Percentiles rank a stretch among this genome's conserved stretches.
phyloP scores from a whole-genome alignment of 257 asterid species.

The Petunia axillaris region DNA sequence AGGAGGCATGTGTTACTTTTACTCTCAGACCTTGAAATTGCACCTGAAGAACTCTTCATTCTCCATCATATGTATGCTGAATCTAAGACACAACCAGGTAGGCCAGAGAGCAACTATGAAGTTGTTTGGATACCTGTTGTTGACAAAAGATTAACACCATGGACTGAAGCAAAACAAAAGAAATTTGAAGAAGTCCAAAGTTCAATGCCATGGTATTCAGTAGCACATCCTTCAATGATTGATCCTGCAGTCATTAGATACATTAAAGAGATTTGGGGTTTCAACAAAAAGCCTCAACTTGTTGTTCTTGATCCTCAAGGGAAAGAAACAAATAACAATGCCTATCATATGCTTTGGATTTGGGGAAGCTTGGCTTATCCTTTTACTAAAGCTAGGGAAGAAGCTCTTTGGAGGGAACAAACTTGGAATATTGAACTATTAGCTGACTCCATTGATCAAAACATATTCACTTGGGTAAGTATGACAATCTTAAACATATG shows the following conservation, averaged over 20 bases:
- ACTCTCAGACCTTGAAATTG: conserved; percentile 68
- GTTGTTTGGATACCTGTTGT: conserved; percentile 85
- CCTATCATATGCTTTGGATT: conserved; percentile 91
- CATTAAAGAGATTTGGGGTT: conserved; percentile 58
- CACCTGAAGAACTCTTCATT: conserved; percentile 67
- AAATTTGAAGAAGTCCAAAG: conserved; percentile 49
- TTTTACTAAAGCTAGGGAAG: conserved; percentile 63
- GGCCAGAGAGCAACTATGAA: conserved; percentile 64
- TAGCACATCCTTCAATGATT: conserved; percentile 61
- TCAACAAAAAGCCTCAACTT: conserved; percentile 70
- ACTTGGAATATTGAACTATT: conserved; percentile 69
- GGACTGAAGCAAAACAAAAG: conserved; percentile 33
- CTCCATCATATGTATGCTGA: conserved; percentile 73
- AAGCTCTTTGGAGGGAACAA: conserved; percentile 65
- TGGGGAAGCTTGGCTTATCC: conserved; percentile 90
- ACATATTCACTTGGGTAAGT: conserved; percentile 67
- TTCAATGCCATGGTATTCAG: conserved; percentile 88
- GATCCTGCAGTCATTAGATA: conserved; percentile 67
- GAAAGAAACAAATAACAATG: conserved; percentile 60
- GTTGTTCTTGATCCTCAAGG: conserved; percentile 91
- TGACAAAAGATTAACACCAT: conserved; percentile 35
- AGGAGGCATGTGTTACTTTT: conserved; percentile 70
- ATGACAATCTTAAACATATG: neutral
- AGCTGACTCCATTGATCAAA: conserved; percentile 67
- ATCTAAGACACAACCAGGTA: conserved; percentile 42